phyloP scores from a whole-genome alignment of 345 rosid species.

The Luvunga scandens region DNA sequence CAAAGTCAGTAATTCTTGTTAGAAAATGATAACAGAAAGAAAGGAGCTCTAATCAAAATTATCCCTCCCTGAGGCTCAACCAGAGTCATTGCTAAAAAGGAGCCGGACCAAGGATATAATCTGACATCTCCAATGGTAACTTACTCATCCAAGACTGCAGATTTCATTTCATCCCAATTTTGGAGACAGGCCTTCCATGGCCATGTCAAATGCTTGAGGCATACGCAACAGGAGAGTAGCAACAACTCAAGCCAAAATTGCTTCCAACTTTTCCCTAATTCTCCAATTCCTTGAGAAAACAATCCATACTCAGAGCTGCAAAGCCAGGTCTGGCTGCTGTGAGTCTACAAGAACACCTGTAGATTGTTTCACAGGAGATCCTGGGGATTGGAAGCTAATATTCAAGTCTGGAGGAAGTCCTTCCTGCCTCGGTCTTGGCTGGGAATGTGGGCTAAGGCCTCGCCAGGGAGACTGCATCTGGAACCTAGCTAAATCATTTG shows the following conservation, averaged over 20 bases:
- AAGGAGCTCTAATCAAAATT: constrained; percentile 13
- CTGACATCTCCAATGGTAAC: not conserved
- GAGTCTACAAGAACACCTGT: constrained; percentile 71
- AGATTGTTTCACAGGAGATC: constrained; percentile 78
- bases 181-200: not conserved
- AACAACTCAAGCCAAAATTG: constrained; percentile 1
- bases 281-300: not conserved
- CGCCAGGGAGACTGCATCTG: constrained; percentile 66
- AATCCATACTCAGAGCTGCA: constrained; percentile 60
- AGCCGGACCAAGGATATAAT: not conserved
- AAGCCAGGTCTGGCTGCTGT: constrained; percentile 92
- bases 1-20: constrained; percentile 19
- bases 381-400: constrained; percentile 80
- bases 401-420: constrained; percentile 86
- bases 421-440: constrained; percentile 60
- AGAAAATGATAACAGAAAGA: constrained; percentile 3
- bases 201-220: not conserved
- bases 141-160: not conserved
- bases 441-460: constrained; percentile 51
- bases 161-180: not conserved
- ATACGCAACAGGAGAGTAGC: not conserved
- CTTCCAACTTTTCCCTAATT: not conserved
- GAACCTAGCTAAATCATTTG: constrained; percentile 57
- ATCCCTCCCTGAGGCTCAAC: not conserved
- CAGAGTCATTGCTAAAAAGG: not conserved